Base-by-base conservation (phyloP, 1,284 basidiomycete genomes). In the Malassezia caprae region DNA sequence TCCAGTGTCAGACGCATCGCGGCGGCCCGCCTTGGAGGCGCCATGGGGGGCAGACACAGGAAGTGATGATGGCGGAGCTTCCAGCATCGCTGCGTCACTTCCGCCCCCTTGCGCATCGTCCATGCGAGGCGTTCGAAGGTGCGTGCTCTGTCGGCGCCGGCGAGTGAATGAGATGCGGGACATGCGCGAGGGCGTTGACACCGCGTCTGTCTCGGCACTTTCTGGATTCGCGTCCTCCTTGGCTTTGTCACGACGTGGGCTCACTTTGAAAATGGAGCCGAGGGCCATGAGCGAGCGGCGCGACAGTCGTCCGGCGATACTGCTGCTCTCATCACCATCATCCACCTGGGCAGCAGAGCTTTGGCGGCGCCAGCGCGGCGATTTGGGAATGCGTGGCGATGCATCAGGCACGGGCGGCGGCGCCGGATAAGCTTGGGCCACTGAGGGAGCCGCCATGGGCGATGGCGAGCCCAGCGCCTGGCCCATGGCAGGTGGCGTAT, bases 261-360 rank as follows among this genome's bases (percentile, higher is more conserved):
- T 56, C 30, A 44, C 12, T 35, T 57, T 57, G 26, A 57, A 57
- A 27, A 57, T 26, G 8, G 26, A 30, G 26, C 50, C 35, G 12
- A 57, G 37, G 17, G 55, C 55, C 21, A 41, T 30, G 13, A 57
- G 44, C 23, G 55, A 57, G 24, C 55, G 48, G 19, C 55, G 55
- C 34, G 55, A 57, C 13, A 57, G 50, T 17, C 55, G 49, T 7
- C 55, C 55, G 1, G 55, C 55, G 5, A 57, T 31, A 26, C 34
- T 51, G 30, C 44, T 39, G 12, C 13, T 17, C 19, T 23, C 17
- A n/a, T 57, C 55, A 8, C 46, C 50, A 10, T 24, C 27, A n/a
- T 57, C 55, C 11, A 32, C 27, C 4, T 32, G 26, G 28, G 15
- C 15, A 3, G 34, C 24, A 8, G 27, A 15, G 12, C 19, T 31